phyloP scores from a whole-genome alignment of 2,329 filamentous ascomycete species.

The Penicillium sp. region DNA sequence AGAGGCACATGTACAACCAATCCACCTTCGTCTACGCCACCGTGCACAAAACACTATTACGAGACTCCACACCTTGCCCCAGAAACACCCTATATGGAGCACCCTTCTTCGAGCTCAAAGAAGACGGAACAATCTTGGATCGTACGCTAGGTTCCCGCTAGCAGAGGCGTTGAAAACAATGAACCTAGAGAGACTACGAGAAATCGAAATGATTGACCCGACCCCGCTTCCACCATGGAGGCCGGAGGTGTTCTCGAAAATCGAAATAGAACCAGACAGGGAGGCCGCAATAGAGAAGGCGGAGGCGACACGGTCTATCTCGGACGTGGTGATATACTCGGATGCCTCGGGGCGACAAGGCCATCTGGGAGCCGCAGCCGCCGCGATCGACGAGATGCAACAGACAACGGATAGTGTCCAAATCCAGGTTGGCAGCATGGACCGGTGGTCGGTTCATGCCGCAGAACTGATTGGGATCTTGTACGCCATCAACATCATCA shows the following conservation, averaged over 20 bases:
- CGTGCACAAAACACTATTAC: conserved; percentile 17
- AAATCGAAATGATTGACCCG: conserved; percentile 28
- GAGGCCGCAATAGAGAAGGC: conserved; percentile 19
- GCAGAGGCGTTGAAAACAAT: conserved; percentile 21
- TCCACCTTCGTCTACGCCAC: conserved; percentile 15
- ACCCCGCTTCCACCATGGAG: conserved; percentile 21
- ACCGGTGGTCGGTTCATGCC: conserved; percentile 19
- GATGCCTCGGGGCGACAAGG: conserved; percentile 19
- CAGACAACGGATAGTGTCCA: conserved; percentile 2
- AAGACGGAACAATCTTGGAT: conserved; percentile 13
- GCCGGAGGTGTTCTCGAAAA: conserved; percentile 19
- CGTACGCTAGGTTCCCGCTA: conserved; percentile 18
- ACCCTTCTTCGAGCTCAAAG: conserved; percentile 13
- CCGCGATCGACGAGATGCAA: not conserved
- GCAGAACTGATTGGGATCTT: conserved; percentile 25
- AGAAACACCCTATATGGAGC: conserved; percentile 17
- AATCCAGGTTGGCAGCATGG: conserved; percentile 14
- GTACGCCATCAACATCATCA: conserved; percentile 15
- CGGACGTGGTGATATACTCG: conserved; percentile 16
- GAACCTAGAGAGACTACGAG: conserved; percentile 10
- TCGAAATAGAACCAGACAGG: conserved; percentile 24
- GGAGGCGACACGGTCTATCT: conserved; percentile 3
- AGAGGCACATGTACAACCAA: conserved; percentile 20
- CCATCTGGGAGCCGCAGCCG: conserved; percentile 14
- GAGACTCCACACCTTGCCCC: conserved; percentile 22